phyloP scores from a whole-genome alignment of 1,284 basidiomycete species.

The Puccinia triticina region DNA sequence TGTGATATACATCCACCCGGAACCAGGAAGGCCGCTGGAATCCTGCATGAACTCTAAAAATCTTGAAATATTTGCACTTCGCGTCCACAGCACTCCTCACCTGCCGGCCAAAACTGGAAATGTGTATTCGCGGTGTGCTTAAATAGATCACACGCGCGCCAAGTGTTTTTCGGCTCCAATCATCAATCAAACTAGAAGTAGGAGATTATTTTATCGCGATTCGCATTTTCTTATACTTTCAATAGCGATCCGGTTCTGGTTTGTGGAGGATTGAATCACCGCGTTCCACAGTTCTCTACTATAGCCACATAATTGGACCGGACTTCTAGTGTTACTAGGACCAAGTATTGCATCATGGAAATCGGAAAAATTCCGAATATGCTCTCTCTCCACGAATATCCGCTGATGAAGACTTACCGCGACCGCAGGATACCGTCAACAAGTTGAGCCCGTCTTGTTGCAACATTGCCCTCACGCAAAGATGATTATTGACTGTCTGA shows the following conservation, averaged over 20 bases:
- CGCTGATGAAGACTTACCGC: slow-evolving; percentile 5
- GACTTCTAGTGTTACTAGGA: too few species aligned
- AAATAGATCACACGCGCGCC: too few species aligned
- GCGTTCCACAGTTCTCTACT: too few species aligned
- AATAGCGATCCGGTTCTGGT: too few species aligned
- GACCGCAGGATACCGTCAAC: background rate
- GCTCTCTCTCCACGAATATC: slow-evolving; percentile 22
- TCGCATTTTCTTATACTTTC: too few species aligned
- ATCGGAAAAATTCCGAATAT: background rate
- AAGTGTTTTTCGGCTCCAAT: background rate
- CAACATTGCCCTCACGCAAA: background rate
- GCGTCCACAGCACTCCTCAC: background rate
- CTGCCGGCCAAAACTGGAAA: background rate
- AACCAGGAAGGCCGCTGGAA: background rate
- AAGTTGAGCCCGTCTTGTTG: background rate
- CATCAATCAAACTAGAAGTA: background rate
- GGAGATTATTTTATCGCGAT: too few species aligned
- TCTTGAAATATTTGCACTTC: background rate
- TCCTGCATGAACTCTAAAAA: background rate
- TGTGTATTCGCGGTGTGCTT: background rate
- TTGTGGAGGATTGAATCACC: too few species aligned
- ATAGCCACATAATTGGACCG: too few species aligned
- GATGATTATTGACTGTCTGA: background rate
- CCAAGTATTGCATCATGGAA: background rate
- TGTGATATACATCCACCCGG: background rate